These are phyloP conservation scores for Phaseolus lunatus DNA, from an alignment of 306 rosid genomes.

Conservation along the genomic window DNA sequence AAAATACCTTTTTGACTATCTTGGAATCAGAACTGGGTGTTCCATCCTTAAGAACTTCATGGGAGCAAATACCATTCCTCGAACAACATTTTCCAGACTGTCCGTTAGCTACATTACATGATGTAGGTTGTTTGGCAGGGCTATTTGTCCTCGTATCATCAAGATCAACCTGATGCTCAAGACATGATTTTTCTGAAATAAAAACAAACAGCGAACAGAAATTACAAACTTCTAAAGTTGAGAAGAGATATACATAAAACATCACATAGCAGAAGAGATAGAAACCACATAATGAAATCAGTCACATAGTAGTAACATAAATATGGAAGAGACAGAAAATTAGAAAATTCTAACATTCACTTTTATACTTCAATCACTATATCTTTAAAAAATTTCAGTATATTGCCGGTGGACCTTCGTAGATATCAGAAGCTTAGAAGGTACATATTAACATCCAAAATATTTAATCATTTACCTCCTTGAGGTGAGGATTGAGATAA, in stretches of 20 bases:
- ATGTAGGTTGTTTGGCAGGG: conserved; percentile 47
- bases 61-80: conserved; percentile 85
- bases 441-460: not conserved
- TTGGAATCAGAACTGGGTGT: conserved; percentile 62
- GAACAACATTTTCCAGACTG: conserved; percentile 65
- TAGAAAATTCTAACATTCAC: not conserved
- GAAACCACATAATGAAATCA: conserved; percentile 31
- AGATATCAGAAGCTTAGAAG: not conserved
- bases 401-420: not conserved
- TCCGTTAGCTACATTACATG: conserved; percentile 44
- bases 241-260: conserved; percentile 21
- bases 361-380: not conserved
- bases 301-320: conserved; percentile 17
- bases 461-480: not conserved
- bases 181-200: conserved; percentile 58
- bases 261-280: conserved; percentile 22
- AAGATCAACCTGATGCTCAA: conserved; percentile 46
- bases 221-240: conserved; percentile 3
- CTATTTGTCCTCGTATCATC: conserved; percentile 49
- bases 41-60: conserved; percentile 86
- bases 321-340: conserved; percentile 3
- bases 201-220: conserved; percentile 40
- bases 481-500: conserved; percentile 2
- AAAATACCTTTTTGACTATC: conserved; percentile 67
- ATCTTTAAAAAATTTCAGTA: not conserved